Percentiles rank a stretch among this genome's conserved stretches.
Conservation (phyloP, 2,329 filamentous ascomycete species). For the Mariannaea elegans region DNA sequence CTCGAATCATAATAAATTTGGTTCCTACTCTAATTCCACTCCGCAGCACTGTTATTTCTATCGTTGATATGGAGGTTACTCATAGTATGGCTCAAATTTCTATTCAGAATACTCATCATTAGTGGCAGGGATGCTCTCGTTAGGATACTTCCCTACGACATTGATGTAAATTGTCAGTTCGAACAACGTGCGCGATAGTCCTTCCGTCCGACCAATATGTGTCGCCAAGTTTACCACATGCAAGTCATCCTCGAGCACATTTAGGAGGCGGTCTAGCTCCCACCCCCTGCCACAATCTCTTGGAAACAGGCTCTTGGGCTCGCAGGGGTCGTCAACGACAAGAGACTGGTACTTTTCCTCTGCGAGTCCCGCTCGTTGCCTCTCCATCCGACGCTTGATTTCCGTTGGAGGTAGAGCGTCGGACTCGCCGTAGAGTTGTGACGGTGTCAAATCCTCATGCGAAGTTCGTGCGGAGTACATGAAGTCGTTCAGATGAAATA, state of each 20-base stretch:
- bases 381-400: slow-evolving; percentile 25
- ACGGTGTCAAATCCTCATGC: neutral
- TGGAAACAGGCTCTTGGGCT: slow-evolving; percentile 28
- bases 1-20: too few species aligned
- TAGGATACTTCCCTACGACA: neutral
- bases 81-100: too few species aligned
- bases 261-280: slow-evolving; percentile 18
- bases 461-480: slow-evolving; percentile 9
- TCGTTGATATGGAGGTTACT: too few species aligned
- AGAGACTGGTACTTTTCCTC: neutral
- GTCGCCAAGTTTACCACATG: slow-evolving; percentile 10
- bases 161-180: slow-evolving; percentile 26
- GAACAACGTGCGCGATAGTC: slow-evolving; percentile 29
- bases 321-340: neutral
- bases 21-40: too few species aligned
- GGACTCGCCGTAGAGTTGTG: slow-evolving; percentile 17
- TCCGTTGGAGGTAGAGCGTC: slow-evolving; percentile 14
- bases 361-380: slow-evolving; percentile 24
- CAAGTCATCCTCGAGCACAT: slow-evolving; percentile 1
- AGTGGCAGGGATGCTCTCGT: too few species aligned
- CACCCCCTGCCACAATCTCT: slow-evolving; percentile 3
- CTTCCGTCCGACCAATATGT: slow-evolving; percentile 18
- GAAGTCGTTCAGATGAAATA: slow-evolving; percentile 26
- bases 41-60: too few species aligned
- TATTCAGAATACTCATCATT: too few species aligned